Percentiles rank a stretch among this genome's conserved stretches.
phyloP scores from a whole-genome alignment of 768 basidiomycete genomes.

The Strobilomyces echinocephalus region DNA sequence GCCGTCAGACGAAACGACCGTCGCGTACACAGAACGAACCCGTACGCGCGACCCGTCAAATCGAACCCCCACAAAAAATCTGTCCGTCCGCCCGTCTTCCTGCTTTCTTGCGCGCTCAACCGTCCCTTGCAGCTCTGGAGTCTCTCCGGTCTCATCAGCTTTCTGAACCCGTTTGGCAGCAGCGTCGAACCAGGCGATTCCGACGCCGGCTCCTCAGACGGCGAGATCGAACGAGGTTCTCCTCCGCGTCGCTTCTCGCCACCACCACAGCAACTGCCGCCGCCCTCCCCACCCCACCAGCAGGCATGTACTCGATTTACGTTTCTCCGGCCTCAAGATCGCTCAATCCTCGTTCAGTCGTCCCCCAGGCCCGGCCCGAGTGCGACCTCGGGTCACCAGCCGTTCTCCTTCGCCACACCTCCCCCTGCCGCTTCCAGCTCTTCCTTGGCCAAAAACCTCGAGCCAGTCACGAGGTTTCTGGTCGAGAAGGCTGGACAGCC shows the following conservation, averaged over 20 bases:
- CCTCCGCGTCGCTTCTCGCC: slow-evolving; percentile 24
- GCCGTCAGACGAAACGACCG: slow-evolving; percentile 46
- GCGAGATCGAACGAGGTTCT: slow-evolving; percentile 27
- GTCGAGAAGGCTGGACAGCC: slow-evolving; percentile 42
- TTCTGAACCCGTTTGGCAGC: slow-evolving; percentile 44
- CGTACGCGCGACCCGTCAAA: slow-evolving; percentile 44
- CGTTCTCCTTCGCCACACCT: slow-evolving; percentile 19
- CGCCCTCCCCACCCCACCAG: slow-evolving; percentile 19
- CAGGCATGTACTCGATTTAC: slow-evolving; percentile 25
- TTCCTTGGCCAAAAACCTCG: slow-evolving; percentile 41
- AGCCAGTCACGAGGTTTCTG: slow-evolving; percentile 46
- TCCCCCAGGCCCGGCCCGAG: slow-evolving; percentile 14
- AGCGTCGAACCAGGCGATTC: slow-evolving; percentile 19
- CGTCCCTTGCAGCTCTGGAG: slow-evolving; percentile 41
- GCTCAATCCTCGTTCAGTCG: slow-evolving; percentile 24
- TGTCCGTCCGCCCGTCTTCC: slow-evolving; percentile 28
- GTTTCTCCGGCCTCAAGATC: slow-evolving; percentile 16
- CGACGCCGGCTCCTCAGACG: slow-evolving; percentile 20
- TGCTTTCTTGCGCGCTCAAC: slow-evolving; percentile 9
- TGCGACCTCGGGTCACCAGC: slow-evolving; percentile 9
- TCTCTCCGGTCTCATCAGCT: slow-evolving; percentile 45
- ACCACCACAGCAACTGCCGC: slow-evolving; percentile 19
- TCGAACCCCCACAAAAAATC: slow-evolving; percentile 41
- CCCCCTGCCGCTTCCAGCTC: slow-evolving; percentile 12
- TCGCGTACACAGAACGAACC: slow-evolving; percentile 32